Base-by-base conservation (phyloP, 768 basidiomycete species). In the Ramaria rubella region DNA sequence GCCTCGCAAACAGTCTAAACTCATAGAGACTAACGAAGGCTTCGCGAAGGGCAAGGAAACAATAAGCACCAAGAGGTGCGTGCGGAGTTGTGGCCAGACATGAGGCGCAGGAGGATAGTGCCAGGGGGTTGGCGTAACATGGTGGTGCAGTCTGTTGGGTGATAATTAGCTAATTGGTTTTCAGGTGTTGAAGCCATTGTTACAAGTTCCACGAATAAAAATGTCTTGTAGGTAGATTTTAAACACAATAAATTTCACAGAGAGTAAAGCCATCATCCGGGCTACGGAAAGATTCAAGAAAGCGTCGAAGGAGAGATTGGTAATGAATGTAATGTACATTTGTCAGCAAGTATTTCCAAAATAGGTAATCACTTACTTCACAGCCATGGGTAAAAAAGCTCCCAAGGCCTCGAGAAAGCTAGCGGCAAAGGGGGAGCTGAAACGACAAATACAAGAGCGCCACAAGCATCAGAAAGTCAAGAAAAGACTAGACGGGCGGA, bases 371-470 rank as follows among this genome's bases (percentile, higher is more conserved):
- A 24, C 23, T 11, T n/a, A 36, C 23, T 51, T 14, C 49, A 33
- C 29, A 17, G 34, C 14, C 30, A 80, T 82, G 81, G 79, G 71
- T 24, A 76, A 73, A 55, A 91, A 87, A 62, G 81, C 83, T 19
- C 72, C 81, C 36, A 94, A 94, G 70, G 81, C 90, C 0, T 87
- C 87, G 11, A 84, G 86, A 66, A 93, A 94, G 72, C 94, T 94
- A 63, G 88, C 86, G 8, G 76, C 89, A 3, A 91, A 88, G 58
- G 94, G 94, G 1, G 85, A 87, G 65, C 81, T 98, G 52, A 90
- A 91, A 66, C 87, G 90, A 61, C 81, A 83, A 19, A 96, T 98
- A 50, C 79, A 90, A 63, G 79, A 84, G 5, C 77, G 94, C n/a
- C 81, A 85, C 57, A 89, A 91, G 63, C 81, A 86, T 63, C 86